Percentiles rank a stretch among this genome's conserved stretches.
Conservation (phyloP, 139 green algal genomes). For the Chlamydomonas sp. region DNA sequence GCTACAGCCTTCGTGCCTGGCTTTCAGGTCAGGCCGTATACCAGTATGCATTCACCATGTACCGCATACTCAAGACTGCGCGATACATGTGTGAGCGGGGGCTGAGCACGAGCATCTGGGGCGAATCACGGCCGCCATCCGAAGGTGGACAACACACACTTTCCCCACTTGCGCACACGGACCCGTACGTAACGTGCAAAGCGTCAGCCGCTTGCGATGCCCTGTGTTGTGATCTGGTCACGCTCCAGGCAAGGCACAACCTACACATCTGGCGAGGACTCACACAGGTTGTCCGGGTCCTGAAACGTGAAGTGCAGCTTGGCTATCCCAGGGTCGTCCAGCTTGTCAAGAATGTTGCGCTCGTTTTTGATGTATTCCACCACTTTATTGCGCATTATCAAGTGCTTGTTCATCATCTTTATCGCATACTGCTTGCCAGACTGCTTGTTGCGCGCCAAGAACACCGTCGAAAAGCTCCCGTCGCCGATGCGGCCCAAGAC, state of each 20-base stretch:
- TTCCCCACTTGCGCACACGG: too few species aligned
- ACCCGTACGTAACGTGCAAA: too few species aligned
- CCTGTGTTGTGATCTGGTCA: not conserved
- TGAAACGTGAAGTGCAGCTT: conserved; percentile 61
- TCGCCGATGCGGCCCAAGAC: conserved; percentile 50
- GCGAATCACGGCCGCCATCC: too few species aligned
- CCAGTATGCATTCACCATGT: too few species aligned
- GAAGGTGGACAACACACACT: too few species aligned
- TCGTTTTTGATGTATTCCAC: conserved; percentile 61
- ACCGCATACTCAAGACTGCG: too few species aligned
- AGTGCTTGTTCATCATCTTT: conserved; percentile 65
- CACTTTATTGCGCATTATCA: conserved; percentile 57
- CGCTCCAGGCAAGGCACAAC: not conserved
- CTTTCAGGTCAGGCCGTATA: too few species aligned
- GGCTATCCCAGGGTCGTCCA: conserved; percentile 49
- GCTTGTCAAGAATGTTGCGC: conserved; percentile 49
- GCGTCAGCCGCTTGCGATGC: too few species aligned
- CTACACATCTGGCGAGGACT: not conserved
- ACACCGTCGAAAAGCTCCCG: conserved; percentile 57
- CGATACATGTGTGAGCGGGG: too few species aligned
- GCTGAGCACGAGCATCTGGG: too few species aligned
- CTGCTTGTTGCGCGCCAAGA: conserved; percentile 43
- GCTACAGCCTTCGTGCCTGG: too few species aligned
- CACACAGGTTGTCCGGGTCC: conserved; percentile 56
- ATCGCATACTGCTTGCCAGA: conserved; percentile 48